These are phyloP conservation scores for Nidularia sp. DNA, from an alignment of 768 basidiomycete genomes.

Conservation along the genomic window DNA sequence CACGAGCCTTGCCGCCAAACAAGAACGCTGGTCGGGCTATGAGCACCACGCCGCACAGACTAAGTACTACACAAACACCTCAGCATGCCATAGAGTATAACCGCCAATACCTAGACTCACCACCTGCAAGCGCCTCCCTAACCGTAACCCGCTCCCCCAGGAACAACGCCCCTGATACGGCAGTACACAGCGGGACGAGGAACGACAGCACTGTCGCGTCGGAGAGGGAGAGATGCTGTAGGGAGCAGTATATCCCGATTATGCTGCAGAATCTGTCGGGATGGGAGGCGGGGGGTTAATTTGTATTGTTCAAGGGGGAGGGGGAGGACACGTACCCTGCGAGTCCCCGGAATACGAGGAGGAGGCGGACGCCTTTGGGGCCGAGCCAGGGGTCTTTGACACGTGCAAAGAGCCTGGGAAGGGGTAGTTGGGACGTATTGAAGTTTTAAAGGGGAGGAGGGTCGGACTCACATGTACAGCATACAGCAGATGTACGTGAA, in stretches of 20 bases:
- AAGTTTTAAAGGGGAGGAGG: slow-evolving; percentile 1
- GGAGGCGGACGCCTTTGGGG: slow-evolving; percentile 59
- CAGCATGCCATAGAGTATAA: background rate
- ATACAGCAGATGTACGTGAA: slow-evolving; percentile 6
- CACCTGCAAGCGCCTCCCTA: slow-evolving; percentile 48
- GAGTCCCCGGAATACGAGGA: slow-evolving; percentile 57
- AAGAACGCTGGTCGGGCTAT: slow-evolving; percentile 77
- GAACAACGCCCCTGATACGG: slow-evolving; percentile 56
- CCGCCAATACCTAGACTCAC: slow-evolving; percentile 21
- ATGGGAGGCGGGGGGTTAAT: too few relatives aligned
- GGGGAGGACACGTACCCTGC: slow-evolving; percentile 29
- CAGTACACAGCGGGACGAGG: slow-evolving; percentile 63
- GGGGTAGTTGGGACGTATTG: slow-evolving; percentile 1
- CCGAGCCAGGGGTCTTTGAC: slow-evolving; percentile 58
- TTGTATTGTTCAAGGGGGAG: background rate
- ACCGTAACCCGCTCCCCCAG: slow-evolving; percentile 55
- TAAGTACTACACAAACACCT: slow-evolving; percentile 36
- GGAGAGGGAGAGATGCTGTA: slow-evolving; percentile 72
- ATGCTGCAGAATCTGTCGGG: slow-evolving; percentile 76
- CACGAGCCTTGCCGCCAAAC: slow-evolving; percentile 43
- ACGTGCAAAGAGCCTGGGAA: slow-evolving; percentile 28
- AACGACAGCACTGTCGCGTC: slow-evolving; percentile 79
- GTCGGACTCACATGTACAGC: slow-evolving; percentile 4
- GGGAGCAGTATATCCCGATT: slow-evolving; percentile 64
- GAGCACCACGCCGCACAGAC: slow-evolving; percentile 72